These are phyloP conservation scores for Stenogyne calaminthoides DNA, from an alignment of 305 asterid genomes.

Conservation along the genomic window DNA sequence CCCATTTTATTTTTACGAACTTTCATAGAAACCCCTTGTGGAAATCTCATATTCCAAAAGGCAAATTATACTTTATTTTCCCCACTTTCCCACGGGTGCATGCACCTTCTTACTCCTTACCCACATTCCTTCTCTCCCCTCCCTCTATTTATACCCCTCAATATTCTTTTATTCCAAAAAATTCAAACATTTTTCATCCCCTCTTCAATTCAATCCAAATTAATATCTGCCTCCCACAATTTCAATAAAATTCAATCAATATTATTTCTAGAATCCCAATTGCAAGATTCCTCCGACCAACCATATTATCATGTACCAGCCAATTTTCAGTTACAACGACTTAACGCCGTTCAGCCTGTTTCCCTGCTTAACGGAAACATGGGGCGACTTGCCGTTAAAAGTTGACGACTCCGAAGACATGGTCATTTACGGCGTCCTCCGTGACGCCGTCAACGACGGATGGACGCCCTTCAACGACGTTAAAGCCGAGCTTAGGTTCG, in stretches of 20 bases:
- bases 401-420: constrained; percentile 85
- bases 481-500: constrained; percentile 49
- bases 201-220: neutral
- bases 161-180: constrained; percentile 5
- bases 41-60: neutral
- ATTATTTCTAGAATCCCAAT: neutral
- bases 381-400: constrained; percentile 90
- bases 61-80: neutral
- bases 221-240: neutral
- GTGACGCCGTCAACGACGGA: constrained; percentile 77
- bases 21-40: constrained; percentile 26
- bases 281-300: neutral
- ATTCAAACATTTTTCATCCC: neutral
- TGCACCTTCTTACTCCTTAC: constrained; percentile 33
- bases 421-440: constrained; percentile 76
- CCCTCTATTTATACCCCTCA: constrained; percentile 36
- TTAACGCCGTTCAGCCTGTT: constrained; percentile 55
- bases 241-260: neutral
- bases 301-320: constrained; percentile 43
- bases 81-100: constrained; percentile 45
- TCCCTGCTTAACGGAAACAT: constrained; percentile 69
- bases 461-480: constrained; percentile 75
- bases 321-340: constrained; percentile 34
- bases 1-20: constrained; percentile 4
- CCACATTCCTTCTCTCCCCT: neutral